Evolutionary conservation across 2,329 filamentous ascomycete genomes (phyloP), one percentile per base, ranked within the genome.

Genomic region (Volutella citrinella): DNA sequence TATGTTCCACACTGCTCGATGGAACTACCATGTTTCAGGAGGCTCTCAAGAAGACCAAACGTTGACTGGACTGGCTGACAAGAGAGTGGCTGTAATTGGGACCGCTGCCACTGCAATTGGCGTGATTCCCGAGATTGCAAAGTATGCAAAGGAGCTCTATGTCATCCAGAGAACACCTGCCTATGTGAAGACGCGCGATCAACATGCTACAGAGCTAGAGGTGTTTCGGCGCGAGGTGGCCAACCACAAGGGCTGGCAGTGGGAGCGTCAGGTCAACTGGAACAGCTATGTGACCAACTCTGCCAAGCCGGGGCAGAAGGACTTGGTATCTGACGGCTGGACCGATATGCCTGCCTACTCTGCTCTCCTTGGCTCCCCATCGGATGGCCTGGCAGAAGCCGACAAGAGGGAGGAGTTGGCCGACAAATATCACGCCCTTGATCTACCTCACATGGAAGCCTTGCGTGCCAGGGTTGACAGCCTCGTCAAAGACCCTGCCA

Each of bases 111-210:
- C 69, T 0, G 66, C 63, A 1, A 57, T 75, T 4, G 68, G 72
- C 39, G 61, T 59, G 2, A 49, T 73, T 0, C 68, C 72, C 0
- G 48, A 59, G 13, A 49, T 77, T 1, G 70, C 66, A 3, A 59
- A 66, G 28, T 70, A 61, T 38, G 66, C 70, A 0, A 66, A 71
- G 29, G 57, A 76, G 23, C 48, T 78, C 4, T 74, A 68, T 42
- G 72, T 79, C n/a, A 66, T 79, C 48, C 74, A 79, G 49, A 67
- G 75, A 4, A 79, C 75, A 4, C 73, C 74, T 5, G 62, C 66
- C 2, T 55, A 56, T 0, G 59, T 72, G 5, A 59, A 60, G 15
- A 44, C 48, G 13, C 63, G 68, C 9, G 60, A 48, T 12, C 59
- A 71, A 30, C 45, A 52, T 6, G 36, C 53, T 2, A 75, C 66